These are phyloP conservation scores for Fusarium sp. DNA, from an alignment of 2,329 filamentous ascomycete genomes.

Conservation along the genomic window DNA sequence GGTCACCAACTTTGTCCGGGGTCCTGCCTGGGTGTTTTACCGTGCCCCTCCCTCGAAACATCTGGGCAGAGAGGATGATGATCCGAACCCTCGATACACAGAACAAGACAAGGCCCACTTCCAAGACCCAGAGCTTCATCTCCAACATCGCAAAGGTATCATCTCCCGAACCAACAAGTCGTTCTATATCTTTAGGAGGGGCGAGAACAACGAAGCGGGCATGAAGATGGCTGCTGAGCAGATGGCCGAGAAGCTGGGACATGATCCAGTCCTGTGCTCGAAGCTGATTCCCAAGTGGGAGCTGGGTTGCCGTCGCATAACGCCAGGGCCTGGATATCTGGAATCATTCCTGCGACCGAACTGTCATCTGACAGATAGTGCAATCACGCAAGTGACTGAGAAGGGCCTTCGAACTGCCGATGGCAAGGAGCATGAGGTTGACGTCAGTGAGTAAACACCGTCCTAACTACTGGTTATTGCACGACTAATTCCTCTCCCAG, in stretches of 20 bases:
- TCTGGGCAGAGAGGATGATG: constrained; percentile 48
- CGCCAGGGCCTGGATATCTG: constrained; percentile 40
- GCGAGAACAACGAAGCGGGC: constrained; percentile 40
- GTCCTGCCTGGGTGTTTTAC: constrained; percentile 56
- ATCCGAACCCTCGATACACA: constrained; percentile 49
- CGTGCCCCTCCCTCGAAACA: constrained; percentile 53
- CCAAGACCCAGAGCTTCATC: constrained; percentile 67
- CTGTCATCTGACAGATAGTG: constrained; percentile 41
- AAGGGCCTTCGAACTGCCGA: constrained; percentile 40
- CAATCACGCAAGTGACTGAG: constrained; percentile 39
- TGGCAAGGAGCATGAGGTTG: constrained; percentile 40
- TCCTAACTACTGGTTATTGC: too few species aligned
- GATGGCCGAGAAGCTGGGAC: constrained; percentile 44
- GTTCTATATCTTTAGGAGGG: constrained; percentile 55
- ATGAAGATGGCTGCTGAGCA: constrained; percentile 44
- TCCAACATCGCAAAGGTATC: constrained; percentile 61
- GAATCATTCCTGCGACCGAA: constrained; percentile 42
- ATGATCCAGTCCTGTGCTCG: constrained; percentile 40
- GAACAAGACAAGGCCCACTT: constrained; percentile 63
- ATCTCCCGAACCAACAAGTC: constrained; percentile 49
- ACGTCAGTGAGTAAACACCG: constrained; percentile 36
- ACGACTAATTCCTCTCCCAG: constrained; percentile 3
- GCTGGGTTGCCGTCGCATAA: constrained; percentile 40
- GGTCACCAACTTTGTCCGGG: constrained; percentile 54
- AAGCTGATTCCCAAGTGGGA: constrained; percentile 46